Evolutionary conservation across 169 alveolate species (phyloP).

Genomic region (Cryptosporidium baileyi): DNA sequence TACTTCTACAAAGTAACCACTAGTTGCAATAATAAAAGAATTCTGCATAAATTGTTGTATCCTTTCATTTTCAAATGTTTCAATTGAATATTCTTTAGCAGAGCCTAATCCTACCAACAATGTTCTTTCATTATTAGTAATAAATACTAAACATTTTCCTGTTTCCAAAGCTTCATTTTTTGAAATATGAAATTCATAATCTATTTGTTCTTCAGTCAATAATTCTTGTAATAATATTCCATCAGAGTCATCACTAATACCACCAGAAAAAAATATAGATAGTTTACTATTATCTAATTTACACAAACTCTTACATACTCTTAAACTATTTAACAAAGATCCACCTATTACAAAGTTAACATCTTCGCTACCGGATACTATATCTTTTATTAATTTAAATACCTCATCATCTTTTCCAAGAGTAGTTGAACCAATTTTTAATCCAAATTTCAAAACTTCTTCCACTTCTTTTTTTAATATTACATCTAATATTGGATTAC

Average conservation of each 20-base stretch:
- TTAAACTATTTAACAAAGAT: slow-evolving; percentile 36
- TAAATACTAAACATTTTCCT: slow-evolving; percentile 38
- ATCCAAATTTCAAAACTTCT: not conserved
- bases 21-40: slow-evolving; percentile 35
- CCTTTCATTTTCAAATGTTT: not conserved
- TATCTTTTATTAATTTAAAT: slow-evolving; percentile 15
- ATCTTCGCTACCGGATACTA: slow-evolving; percentile 15
- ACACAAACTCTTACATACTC: slow-evolving; percentile 48
- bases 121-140: slow-evolving; percentile 54
- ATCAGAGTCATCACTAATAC: slow-evolving; percentile 44
- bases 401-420: slow-evolving; percentile 38
- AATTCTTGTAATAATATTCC: slow-evolving; percentile 60
- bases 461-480: not conserved
- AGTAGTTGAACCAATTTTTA: slow-evolving; percentile 40
- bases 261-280: slow-evolving; percentile 44
- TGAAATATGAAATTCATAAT: slow-evolving; percentile 24
- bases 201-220: not conserved
- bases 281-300: slow-evolving; percentile 7
- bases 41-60: slow-evolving; percentile 3
- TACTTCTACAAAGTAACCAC: slow-evolving; percentile 62
- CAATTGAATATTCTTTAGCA: slow-evolving; percentile 40
- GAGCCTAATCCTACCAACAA: slow-evolving; percentile 43
- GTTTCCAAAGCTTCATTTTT: slow-evolving; percentile 26
- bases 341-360: slow-evolving; percentile 63
- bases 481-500: slow-evolving; percentile 53